phyloP scores from a whole-genome alignment of 2,329 filamentous ascomycete species.

The Paecilomyces formosus region DNA sequence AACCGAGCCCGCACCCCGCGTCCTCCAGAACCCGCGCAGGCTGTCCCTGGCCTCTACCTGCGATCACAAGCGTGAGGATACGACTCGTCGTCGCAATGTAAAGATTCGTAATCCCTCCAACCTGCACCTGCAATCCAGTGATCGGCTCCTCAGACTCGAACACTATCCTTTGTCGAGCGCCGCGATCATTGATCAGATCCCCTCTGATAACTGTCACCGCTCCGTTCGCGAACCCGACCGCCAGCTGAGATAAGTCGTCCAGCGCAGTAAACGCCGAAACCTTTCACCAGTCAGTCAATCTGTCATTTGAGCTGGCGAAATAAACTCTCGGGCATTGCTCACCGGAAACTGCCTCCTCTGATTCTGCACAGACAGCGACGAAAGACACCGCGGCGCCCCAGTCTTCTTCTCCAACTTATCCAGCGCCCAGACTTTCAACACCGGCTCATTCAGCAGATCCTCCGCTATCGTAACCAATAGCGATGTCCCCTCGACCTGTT shows the following conservation, averaged over 20 bases:
- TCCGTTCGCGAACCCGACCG: slow-evolving; percentile 92
- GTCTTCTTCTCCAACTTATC: slow-evolving; percentile 94
- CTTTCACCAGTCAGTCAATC: slow-evolving; percentile 9
- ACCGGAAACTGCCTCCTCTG: slow-evolving; percentile 89
- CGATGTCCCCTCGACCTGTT: slow-evolving; percentile 80
- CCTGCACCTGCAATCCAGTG: slow-evolving; percentile 75
- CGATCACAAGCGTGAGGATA: slow-evolving; percentile 78
- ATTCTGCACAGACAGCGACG: slow-evolving; percentile 79
- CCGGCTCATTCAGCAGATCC: slow-evolving; percentile 77
- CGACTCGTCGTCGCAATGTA: slow-evolving; percentile 88
- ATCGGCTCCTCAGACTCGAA: slow-evolving; percentile 96
- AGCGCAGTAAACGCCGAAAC: slow-evolving; percentile 81
- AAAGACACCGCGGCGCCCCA: slow-evolving; percentile 78
- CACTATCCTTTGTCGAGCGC: slow-evolving; percentile 86
- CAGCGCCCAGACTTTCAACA: slow-evolving; percentile 95
- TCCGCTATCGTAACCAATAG: slow-evolving; percentile 75
- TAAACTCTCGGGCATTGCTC: slow-evolving; percentile 17
- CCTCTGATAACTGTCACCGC: slow-evolving; percentile 88
- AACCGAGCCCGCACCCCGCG: slow-evolving; percentile 82
- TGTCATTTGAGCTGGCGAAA: not conserved
- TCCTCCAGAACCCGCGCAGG: slow-evolving; percentile 85
- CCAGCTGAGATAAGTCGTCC: slow-evolving; percentile 83
- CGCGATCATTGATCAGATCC: slow-evolving; percentile 89
- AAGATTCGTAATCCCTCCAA: slow-evolving; percentile 61
- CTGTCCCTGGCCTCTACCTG: slow-evolving; percentile 81